Conservation (phyloP, 306 rosid genomes). For the Quercus agrifolia region DNA sequence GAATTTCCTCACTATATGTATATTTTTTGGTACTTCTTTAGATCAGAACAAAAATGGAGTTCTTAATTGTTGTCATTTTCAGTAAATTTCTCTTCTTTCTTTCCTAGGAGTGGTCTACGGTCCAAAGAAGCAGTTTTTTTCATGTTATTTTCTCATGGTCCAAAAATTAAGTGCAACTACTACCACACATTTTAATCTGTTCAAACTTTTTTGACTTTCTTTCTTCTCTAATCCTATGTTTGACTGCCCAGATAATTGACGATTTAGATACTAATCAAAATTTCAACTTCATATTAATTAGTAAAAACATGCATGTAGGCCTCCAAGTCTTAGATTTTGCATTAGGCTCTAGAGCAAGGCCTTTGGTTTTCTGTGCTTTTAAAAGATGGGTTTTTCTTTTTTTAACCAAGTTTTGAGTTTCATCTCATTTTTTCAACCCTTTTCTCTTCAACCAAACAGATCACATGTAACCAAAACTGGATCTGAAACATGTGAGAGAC, state of each 20-base stretch:
- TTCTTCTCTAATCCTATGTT: not conserved
- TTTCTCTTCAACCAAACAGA: conserved; percentile 34
- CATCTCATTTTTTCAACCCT: not conserved
- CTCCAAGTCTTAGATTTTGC: not conserved
- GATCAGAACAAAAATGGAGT: not conserved
- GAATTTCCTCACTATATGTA: not conserved
- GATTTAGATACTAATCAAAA: not conserved
- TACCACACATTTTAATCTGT: not conserved
- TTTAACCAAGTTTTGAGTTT: not conserved
- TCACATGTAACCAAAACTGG: conserved; percentile 7
- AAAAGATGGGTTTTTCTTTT: not conserved
- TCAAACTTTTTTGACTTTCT: not conserved
- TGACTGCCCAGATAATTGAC: not conserved
- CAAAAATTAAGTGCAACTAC: too few relatives aligned
- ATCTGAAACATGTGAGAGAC: conserved; percentile 39
- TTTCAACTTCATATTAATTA: not conserved
- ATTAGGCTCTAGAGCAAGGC: not conserved
- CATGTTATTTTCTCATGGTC: too few relatives aligned
- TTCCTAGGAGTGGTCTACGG: not conserved
- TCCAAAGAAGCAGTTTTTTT: not conserved
- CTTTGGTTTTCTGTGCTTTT: not conserved
- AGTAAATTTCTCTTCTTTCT: not conserved
- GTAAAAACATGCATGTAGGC: conserved; percentile 14
- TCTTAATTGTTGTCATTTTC: not conserved
- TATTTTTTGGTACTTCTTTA: not conserved